Base-by-base conservation (phyloP, 75 land plant genomes). In the Sequoia sempervirens region DNA sequence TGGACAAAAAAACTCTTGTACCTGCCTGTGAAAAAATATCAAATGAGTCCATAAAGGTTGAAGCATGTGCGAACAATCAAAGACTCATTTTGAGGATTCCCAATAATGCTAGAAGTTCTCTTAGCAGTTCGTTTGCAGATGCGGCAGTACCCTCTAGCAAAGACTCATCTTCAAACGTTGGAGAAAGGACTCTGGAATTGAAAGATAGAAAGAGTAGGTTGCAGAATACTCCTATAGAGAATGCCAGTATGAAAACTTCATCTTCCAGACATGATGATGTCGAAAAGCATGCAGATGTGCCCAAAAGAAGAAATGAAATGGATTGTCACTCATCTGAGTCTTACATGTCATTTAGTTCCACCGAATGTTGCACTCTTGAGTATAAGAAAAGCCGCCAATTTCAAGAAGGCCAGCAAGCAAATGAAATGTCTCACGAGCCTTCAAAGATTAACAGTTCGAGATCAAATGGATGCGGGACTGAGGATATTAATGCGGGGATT, bases 31-130 rank as follows among this genome's bases (percentile, higher is more conserved):
- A 56, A 13, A 82, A 80, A 53, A 37, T 32, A 45, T 75, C 28
- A 38, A 81, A 50, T 32, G 82, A 81, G 61, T 14, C 82, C 15
- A 20, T 58, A 36, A 54, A 50, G 30, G 82, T 28, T 52, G 82
- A 52, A 34, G 61, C 64, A 5, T 32, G 38, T 28, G 47, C 17
- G 38, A 50, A 34, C 86, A 81, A 82, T 58, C 91, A 90, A 80
- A 86, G 90, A 45, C 53, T 90, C 30, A 84, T 90, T 47, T 79
- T 90, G 36, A 89, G 91, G 80, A 61, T 90, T 64, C 91, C 91
- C 7, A 90, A 89, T 84, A 88, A 88, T 78, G 86, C 61, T 10
- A 80, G 84, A 38, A 90, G 91, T 64, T 38, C 74, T 20, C 18
- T 82, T 13, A 8, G 74, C 28, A 40, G n/a, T 53, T 58, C 75